phyloP scores from a whole-genome alignment of 2,329 filamentous ascomycete species.

The Kalmusia sp. region DNA sequence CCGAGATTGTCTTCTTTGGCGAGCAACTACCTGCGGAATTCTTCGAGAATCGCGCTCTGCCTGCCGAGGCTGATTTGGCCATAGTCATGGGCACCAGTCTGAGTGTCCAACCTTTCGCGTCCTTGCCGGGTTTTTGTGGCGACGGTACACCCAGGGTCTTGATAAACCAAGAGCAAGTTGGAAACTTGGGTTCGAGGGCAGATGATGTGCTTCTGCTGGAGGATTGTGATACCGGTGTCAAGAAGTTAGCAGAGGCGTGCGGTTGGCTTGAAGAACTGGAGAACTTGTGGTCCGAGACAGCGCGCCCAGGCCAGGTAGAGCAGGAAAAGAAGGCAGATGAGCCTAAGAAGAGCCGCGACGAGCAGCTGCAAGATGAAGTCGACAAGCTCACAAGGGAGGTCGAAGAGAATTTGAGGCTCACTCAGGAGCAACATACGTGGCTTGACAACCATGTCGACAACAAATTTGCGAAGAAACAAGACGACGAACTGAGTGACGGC shows the following conservation, averaged over 20 bases:
- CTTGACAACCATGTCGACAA: constrained; percentile 40
- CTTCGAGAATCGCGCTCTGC: constrained; percentile 63
- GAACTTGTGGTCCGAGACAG: constrained; percentile 71
- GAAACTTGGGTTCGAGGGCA: constrained; percentile 74
- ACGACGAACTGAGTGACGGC: constrained; percentile 6
- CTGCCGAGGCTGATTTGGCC: constrained; percentile 73
- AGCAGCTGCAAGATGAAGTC: constrained; percentile 64
- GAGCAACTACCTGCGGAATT: constrained; percentile 74
- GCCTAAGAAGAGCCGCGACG: constrained; percentile 57
- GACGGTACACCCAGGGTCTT: constrained; percentile 76
- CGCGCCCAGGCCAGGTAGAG: constrained; percentile 57
- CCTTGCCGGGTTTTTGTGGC: constrained; percentile 70
- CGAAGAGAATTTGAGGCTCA: constrained; percentile 58
- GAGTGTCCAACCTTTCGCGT: constrained; percentile 87
- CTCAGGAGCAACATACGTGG: constrained; percentile 40
- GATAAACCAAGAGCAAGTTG: constrained; percentile 86
- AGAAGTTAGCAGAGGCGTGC: constrained; percentile 77
- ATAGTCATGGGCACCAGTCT: constrained; percentile 91
- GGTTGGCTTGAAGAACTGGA: constrained; percentile 90
- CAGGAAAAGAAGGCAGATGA: constrained; percentile 34
- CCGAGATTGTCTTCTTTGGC: constrained; percentile 94
- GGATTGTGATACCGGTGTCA: constrained; percentile 82
- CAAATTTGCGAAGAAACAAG: constrained; percentile 31
- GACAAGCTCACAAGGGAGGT: constrained; percentile 65
- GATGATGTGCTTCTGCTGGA: constrained; percentile 88